Evolutionary conservation across 1,284 basidiomycete genomes (phyloP).

Genomic region (Ceratobasidium sp.): DNA sequence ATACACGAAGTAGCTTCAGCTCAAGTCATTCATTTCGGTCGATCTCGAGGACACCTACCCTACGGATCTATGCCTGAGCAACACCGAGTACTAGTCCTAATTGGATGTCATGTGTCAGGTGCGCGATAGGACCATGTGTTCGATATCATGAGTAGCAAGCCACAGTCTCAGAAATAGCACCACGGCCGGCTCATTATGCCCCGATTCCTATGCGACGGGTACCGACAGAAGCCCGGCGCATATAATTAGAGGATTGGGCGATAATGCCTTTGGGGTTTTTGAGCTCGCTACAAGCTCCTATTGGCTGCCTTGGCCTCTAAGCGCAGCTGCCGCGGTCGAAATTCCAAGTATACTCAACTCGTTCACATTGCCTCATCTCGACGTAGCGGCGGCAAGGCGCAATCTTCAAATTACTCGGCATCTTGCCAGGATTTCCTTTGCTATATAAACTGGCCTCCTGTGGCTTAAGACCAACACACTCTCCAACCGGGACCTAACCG

Average conservation of each 20-base stretch:
- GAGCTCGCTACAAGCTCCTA: not conserved
- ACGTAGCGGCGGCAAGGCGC: not conserved
- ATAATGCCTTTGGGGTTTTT: not conserved
- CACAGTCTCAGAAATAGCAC: not conserved
- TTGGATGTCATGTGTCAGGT: conserved; percentile 1
- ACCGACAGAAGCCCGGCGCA: conserved; percentile 34
- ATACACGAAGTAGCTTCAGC: too few relatives aligned
- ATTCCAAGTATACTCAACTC: conserved; percentile 2
- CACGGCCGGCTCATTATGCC: not conserved
- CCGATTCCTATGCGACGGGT: not conserved
- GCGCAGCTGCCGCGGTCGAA: not conserved
- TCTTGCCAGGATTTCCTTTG: not conserved
- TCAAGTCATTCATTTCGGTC: not conserved
- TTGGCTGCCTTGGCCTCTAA: not conserved
- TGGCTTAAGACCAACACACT: not conserved
- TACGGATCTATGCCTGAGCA: not conserved
- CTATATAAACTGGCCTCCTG: not conserved
- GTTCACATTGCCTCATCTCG: not conserved
- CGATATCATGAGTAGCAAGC: not conserved
- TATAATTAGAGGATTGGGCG: not conserved
- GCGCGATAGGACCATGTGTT: not conserved
- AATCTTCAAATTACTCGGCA: not conserved
- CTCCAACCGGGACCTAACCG: not conserved
- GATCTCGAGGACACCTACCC: not conserved
- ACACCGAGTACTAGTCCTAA: not conserved